These are phyloP conservation scores for Peniophora sp. DNA, from an alignment of 1,284 basidiomycete species.

Conservation along the genomic window DNA sequence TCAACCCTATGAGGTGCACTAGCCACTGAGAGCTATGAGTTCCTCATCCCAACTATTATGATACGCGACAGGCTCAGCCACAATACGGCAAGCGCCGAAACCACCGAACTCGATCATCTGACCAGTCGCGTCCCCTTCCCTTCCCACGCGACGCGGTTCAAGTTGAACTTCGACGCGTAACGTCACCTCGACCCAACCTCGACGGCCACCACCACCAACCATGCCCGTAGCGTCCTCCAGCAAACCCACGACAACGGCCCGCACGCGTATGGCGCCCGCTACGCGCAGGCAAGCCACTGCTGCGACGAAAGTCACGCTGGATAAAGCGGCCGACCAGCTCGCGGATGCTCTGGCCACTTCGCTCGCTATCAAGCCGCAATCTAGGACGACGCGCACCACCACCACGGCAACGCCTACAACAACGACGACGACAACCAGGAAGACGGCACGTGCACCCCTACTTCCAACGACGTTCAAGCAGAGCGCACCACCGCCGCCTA, in stretches of 20 bases:
- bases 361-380: conserved; percentile 9
- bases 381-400: conserved; percentile 1
- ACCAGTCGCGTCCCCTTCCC: too few relatives aligned
- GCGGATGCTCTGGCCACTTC: conserved; percentile 10
- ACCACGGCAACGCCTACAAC: too few relatives aligned
- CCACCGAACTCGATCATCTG: too few relatives aligned
- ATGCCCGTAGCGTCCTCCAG: not conserved
- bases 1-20: too few relatives aligned
- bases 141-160: not conserved
- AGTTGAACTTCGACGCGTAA: not conserved
- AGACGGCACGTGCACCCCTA: too few relatives aligned
- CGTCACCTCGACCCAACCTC: not conserved
- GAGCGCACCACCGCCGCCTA: not conserved
- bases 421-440: too few relatives aligned
- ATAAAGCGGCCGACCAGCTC: conserved; percentile 8
- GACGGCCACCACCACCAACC: not conserved
- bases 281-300: not conserved
- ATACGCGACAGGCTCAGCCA: too few relatives aligned
- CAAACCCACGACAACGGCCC: not conserved
- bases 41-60: too few relatives aligned
- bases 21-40: too few relatives aligned
- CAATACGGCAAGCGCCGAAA: too few relatives aligned
- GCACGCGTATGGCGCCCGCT: not conserved
- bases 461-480: too few relatives aligned
- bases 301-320: not conserved